A percentile compares a stretch with the other conserved stretches of the same genome.
Conservation (phyloP, 192 early-diverging fungal species). For the Podila epigama region DNA sequence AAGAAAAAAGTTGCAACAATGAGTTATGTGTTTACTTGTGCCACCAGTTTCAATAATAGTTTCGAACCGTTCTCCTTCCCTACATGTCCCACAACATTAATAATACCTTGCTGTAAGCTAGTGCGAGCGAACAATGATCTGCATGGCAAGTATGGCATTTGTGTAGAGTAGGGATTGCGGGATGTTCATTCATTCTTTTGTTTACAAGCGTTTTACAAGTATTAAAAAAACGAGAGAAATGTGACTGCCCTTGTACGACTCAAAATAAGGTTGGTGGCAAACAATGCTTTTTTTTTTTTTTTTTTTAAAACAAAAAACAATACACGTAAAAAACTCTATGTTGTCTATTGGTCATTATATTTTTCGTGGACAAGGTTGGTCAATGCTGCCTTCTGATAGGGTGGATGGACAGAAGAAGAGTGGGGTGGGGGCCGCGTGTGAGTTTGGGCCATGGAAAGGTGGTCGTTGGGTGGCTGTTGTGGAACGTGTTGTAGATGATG, state of each 20-base stretch:
- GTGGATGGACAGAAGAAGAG: slow-evolving; percentile 5
- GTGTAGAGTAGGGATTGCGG: not conserved
- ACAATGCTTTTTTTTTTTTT: not conserved
- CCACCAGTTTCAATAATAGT: too few species aligned
- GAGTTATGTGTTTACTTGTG: not conserved
- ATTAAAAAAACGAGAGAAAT: not conserved
- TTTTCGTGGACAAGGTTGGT: slow-evolving; percentile 4
- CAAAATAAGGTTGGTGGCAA: not conserved
- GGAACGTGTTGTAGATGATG: not conserved
- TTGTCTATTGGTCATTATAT: not conserved
- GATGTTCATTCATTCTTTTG: not conserved
- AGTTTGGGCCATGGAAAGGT: not conserved
- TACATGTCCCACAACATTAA: not conserved
- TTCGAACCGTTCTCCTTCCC: not conserved
- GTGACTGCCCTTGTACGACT: not conserved
- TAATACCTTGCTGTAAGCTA: not conserved
- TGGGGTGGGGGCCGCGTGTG: slow-evolving; percentile 3
- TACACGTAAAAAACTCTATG: too few species aligned
- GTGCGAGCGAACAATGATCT: not conserved
- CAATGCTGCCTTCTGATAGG: slow-evolving; percentile 8
- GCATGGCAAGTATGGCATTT: not conserved
- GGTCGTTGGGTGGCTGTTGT: not conserved
- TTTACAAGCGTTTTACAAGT: too few species aligned
- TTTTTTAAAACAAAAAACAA: too few species aligned
- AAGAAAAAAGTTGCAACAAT: not conserved